phyloP scores from a whole-genome alignment of 108 stramenopile species.

The Conticribra guillardii region DNA sequence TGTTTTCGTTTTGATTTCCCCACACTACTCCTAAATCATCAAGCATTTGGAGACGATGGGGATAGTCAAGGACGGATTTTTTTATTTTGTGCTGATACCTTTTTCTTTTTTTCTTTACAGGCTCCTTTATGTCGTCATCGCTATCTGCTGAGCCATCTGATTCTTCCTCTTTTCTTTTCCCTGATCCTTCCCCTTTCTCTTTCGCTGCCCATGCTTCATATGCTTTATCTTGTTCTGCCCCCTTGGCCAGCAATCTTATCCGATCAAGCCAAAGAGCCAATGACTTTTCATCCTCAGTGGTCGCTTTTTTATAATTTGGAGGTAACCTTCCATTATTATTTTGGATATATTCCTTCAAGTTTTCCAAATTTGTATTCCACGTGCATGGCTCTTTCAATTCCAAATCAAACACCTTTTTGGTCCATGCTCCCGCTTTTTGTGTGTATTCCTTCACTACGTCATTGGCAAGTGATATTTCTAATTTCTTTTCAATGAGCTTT shows the following conservation, averaged over 20 bases:
- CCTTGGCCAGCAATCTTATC: slow-evolving; percentile 13
- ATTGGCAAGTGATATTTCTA: slow-evolving; percentile 33
- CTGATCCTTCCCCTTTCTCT: neutral
- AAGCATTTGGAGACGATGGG: slow-evolving; percentile 37
- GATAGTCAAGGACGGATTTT: slow-evolving; percentile 30
- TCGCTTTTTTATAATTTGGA: slow-evolving; percentile 13
- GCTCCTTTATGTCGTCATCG: neutral
- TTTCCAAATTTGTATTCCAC: slow-evolving; percentile 36
- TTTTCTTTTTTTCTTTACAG: neutral
- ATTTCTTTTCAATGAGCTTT: slow-evolving; percentile 30
- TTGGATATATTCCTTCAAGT: slow-evolving; percentile 23
- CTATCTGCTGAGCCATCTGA: slow-evolving; percentile 2
- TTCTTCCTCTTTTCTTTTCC: slow-evolving; percentile 10
- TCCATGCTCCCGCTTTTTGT: slow-evolving; percentile 29
- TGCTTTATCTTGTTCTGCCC: too few relatives aligned
- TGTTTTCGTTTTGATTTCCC: slow-evolving; percentile 16
- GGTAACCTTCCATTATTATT: slow-evolving; percentile 32
- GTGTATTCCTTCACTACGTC: slow-evolving; percentile 20
- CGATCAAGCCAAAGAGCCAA: slow-evolving; percentile 32
- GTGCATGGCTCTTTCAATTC: slow-evolving; percentile 43
- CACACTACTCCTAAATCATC: slow-evolving; percentile 16
- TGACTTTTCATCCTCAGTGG: slow-evolving; percentile 28
- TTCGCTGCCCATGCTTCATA: too few relatives aligned
- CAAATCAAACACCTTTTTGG: slow-evolving; percentile 41
- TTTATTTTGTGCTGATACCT: slow-evolving; percentile 6